Evolutionary conservation across 2,329 filamentous ascomycete species (phyloP), one percentile per base, ranked within the genome.

Genomic region (Nothopassalora personata): DNA sequence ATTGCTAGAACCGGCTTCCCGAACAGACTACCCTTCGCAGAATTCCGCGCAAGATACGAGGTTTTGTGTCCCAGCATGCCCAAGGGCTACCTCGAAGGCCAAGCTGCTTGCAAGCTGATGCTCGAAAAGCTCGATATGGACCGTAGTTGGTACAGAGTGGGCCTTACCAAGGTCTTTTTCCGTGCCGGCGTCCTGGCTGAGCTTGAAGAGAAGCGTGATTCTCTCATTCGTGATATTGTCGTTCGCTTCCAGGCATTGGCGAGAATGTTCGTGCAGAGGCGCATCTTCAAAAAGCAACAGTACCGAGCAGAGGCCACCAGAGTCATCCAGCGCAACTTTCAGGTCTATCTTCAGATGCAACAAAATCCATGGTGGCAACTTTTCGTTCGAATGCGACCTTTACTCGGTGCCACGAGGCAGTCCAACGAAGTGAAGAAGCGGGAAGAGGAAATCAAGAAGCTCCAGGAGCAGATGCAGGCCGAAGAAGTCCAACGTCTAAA

Each of bases 281-380:
- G 93, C 7, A 87, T 92, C 60, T 92, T 91, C 9, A 90, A 92
- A 79, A 99, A 99, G 74, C 86, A 91, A 27, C 81, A 99, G 0
- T 99, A 99, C 73, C 87, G 95, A 33, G 90, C 93, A 0, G 94
- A 99, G 72, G 94, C 94, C 1, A 96, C 93, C 0, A 84, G 90
- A 15, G 95, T 99, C 64, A 94, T 99, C 52, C 93, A 97, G 72
- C 85, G 87, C 46, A 99, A 99, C 72, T 94, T 99, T 72, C 87
- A 91, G 53, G 87, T 94, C 2, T 99, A 99, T 68, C 83, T 95
- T 5, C 86, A 95, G 60, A 84, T 99, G 23, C 91, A 90, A 68
- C 84, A 90, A 48, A 97, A 92, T 70, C 94, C 94, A 1, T 99
- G 95, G 95, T 99, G 95, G 95, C 88, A 90, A 67, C 81, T 99